Conservation (phyloP, 1,284 basidiomycete species). For the Microbotryum saponariae region DNA sequence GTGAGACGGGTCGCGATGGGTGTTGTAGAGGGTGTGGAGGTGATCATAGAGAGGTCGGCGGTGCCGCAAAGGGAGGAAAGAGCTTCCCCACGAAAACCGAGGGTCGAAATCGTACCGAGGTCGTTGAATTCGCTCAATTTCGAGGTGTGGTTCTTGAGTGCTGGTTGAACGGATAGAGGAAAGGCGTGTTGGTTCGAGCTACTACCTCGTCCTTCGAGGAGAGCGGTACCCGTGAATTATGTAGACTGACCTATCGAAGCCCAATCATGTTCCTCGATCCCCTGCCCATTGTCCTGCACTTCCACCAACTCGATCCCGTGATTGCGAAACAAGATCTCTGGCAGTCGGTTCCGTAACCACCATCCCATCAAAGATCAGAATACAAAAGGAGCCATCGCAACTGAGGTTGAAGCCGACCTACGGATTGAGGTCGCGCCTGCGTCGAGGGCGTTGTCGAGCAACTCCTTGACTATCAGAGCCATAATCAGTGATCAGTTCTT, state of each 20-base stretch:
- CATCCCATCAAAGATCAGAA: too few relatives aligned
- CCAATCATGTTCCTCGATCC: slow-evolving; percentile 71
- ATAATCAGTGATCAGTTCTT: neutral
- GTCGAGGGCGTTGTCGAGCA: slow-evolving; percentile 93
- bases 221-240: too few relatives aligned
- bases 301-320: slow-evolving; percentile 80
- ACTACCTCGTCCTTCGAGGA: too few relatives aligned
- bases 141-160: slow-evolving; percentile 87
- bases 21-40: slow-evolving; percentile 60
- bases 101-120: slow-evolving; percentile 67
- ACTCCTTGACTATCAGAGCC: slow-evolving; percentile 70
- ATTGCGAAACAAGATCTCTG: slow-evolving; percentile 86
- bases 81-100: slow-evolving; percentile 95
- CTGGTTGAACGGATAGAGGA: slow-evolving; percentile 43
- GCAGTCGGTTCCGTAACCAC: too few relatives aligned
- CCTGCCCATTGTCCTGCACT: slow-evolving; percentile 85
- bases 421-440: slow-evolving; percentile 82
- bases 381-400: too few relatives aligned
- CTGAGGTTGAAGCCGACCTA: slow-evolving; percentile 41
- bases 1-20: slow-evolving; percentile 73
- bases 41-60: slow-evolving; percentile 64
- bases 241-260: slow-evolving; percentile 59
- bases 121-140: slow-evolving; percentile 74
- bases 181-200: too few relatives aligned
- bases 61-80: slow-evolving; percentile 86